Base-by-base conservation (phyloP, 257 asterid genomes). In the Salvia splendens region DNA sequence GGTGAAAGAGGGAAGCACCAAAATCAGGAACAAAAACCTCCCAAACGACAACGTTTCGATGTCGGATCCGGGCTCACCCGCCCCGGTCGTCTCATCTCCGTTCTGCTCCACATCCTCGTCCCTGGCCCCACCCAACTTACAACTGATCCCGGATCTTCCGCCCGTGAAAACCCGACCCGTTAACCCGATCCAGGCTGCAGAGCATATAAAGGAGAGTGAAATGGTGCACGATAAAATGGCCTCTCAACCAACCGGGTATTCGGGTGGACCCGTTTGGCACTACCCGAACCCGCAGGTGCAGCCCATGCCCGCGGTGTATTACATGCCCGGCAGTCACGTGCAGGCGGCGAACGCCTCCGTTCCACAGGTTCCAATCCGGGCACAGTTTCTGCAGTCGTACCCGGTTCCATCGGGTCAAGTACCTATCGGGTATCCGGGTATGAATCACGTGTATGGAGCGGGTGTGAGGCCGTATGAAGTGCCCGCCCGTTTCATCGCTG, bases 1-100 rank as follows among this genome's bases (percentile, higher is more conserved):
- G 3, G 20, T 75, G 24, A 76, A 49, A 78, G 95, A 8, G 30
- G 30, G 30, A 73, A 76, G 61, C 56, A 38, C 68, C 36, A 85
- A 72, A 47, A 16, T 80, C 28, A 78, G 65, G 41, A 74, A 54
- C 47, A 81, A 61, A 46, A 74, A 58, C 73, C 67, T 61, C 2
- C 50, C 59, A 15, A 73, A 78, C 70, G 96, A 87, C 53, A 82
- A 61, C 67, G 60, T 78, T 3, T 82, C 88, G 36, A 59, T 71
- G 54, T 88, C 90, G 17, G 95, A 89, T 64, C 95, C 98, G 41
- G 89, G 94, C 12, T 89, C 98, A n/a, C 98, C 96, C 7, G 86
- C 79, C 36, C 94, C 95, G 10, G 75, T 78, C 9, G 65, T 45
- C 36, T 79, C 91, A 3, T 86, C 96, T 0, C 96, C 94, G 1